Evolutionary conservation across 1,139 yeast species (phyloP), one percentile per base, ranked within the genome.

Genomic region (Kodamaea plutei): DNA sequence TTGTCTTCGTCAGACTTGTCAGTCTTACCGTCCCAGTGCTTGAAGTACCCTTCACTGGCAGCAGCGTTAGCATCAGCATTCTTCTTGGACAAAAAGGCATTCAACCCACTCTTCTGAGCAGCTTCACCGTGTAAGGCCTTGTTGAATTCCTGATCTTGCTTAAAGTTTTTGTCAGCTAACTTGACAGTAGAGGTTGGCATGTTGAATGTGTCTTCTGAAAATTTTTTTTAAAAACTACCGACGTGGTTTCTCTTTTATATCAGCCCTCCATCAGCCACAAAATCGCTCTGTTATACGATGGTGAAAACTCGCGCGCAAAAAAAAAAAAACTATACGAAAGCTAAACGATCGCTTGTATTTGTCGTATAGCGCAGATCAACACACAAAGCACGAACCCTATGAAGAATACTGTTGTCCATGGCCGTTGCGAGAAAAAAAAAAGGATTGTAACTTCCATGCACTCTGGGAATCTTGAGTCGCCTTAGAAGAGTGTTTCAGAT

Each of bases 1-100:
- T 76, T 75, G 43, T 76, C 69, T 55, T 83, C 91, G 36, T 84
- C 93, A 34, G 69, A 69, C 52, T 83, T 84, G 20, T 85, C 70
- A 53, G 84, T 88, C 50, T 87, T 84, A 41, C 80, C 81, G 56
- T 91, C 96, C 96, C 97, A 91, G 65, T 89, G 95, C 69, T 85
- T 84, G 74, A 91, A 83, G 64, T 91, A 91, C 36, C 94, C 95
- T 43, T 79, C 82, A 42, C 78, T 79, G 29, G 97, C 97, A 34
- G 83, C 83, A 41, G 73, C 73, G 48, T 85, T 83, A 28, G 97
- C 97, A 32, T 72, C 74, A 4, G 28, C 19, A 64, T 85, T 77
- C 12, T 20, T 23, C 69, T 91, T 91, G 47, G 79, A 63, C 41
- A 87, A 57, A 45, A 88, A 73, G 18, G 96, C 95, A 26, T 75